Conservation (phyloP, 139 green algal genomes). For the Ettlia oleoabundans region DNA sequence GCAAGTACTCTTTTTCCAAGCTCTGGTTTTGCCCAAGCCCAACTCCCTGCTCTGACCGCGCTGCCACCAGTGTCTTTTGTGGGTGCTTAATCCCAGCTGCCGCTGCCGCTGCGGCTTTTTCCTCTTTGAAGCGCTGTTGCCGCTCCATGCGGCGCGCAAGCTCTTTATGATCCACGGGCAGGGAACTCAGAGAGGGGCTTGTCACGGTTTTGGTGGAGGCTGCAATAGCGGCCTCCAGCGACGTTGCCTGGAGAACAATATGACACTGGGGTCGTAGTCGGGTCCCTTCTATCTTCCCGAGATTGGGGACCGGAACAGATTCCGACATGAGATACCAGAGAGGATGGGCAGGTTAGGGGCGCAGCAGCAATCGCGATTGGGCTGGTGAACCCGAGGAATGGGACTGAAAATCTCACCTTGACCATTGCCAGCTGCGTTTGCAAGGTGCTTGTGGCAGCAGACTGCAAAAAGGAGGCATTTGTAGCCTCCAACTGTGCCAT, state of each 20-base stretch:
- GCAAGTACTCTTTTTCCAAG: slow-evolving; percentile 66
- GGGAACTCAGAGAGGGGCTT: neutral
- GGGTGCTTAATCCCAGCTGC: neutral
- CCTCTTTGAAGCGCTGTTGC: slow-evolving; percentile 42
- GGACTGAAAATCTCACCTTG: neutral
- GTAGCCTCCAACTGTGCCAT: slow-evolving; percentile 24
- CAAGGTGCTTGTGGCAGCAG: neutral
- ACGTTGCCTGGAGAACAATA: neutral
- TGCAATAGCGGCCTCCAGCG: neutral
- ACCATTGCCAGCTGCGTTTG: neutral
- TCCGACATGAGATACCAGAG: too few relatives aligned
- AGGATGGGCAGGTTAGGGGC: too few relatives aligned
- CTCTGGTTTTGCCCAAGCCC: slow-evolving; percentile 31
- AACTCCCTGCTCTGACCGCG: slow-evolving; percentile 3
- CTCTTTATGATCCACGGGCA: slow-evolving; percentile 21
- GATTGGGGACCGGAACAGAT: too few relatives aligned
- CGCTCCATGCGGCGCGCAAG: slow-evolving; percentile 44
- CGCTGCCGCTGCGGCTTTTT: slow-evolving; percentile 18
- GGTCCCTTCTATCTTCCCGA: too few relatives aligned
- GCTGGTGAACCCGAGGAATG: neutral
- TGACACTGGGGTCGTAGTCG: neutral
- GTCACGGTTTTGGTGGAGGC: too few relatives aligned
- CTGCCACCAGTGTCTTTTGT: slow-evolving; percentile 18
- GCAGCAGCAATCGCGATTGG: too few relatives aligned
- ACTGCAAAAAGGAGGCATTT: slow-evolving; percentile 33